Base-by-base conservation (phyloP, 2,329 filamentous ascomycete genomes). In the Xylaria sp. region DNA sequence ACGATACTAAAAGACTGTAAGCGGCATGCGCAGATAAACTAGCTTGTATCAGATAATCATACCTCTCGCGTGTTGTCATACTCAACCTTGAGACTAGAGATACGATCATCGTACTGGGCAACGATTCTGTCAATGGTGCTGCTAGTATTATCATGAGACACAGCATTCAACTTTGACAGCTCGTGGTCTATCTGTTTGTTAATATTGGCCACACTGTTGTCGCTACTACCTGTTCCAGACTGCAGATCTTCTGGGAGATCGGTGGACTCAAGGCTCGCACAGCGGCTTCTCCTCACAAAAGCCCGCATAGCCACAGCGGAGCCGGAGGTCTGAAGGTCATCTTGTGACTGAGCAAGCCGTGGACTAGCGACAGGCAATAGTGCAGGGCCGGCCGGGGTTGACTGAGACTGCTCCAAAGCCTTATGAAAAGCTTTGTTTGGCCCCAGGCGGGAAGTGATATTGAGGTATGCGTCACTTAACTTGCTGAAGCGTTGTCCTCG, bases 381-480 rank as follows among this genome's bases (percentile, higher is more conserved):
- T 29, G 13, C 51, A 27, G 18, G 25, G 25, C 53, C 25, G 9
- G 67, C 61, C 29, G 27, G 16, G 25, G 25, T 70, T 51, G 32
- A 47, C 6, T 66, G 53, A 51, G 27, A 58, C 23, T 69, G 68
- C 4, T 54, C 37, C 13, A 60, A 57, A 8, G 10, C 60, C 32
- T 71, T 67, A 2, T 40, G 65, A 8, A 67, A 68, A 35, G 65
- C 55, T 44, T 71, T 67, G 12, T 68, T 63, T n/a, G 74, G 57
- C n/a, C 18, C 63, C 23, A 69, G 57, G 4, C 73, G 69, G 4
- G 77, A 73, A 9, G 79, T 80, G 66, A 84, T 83, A 40, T 79
- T 80, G 3, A 77, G 75, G 63, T 82, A 79, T 0, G 82, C 82
- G 42, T 82, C 81, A 29, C 75, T 75, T 0, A 83, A 72, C 61